phyloP scores from a whole-genome alignment of 768 basidiomycete genomes.

The Termitomyces sp. region DNA sequence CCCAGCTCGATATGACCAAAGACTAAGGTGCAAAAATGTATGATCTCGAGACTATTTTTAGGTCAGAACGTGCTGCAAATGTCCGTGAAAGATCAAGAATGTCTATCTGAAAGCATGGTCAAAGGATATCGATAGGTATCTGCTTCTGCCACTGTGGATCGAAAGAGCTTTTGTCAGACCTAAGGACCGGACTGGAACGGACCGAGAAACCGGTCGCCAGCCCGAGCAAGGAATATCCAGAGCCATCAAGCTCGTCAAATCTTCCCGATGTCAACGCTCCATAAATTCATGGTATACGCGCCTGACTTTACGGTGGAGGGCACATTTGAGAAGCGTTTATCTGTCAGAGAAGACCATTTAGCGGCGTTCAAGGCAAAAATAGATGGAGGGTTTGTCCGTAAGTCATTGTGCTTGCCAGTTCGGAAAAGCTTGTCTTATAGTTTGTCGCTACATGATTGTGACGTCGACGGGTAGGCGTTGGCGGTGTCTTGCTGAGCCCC shows the following conservation, averaged over 20 bases:
- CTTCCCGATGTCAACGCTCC: conserved; percentile 7
- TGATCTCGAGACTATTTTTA: not conserved
- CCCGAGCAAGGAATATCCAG: too few relatives aligned
- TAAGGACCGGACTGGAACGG: not conserved
- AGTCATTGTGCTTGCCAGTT: conserved; percentile 16
- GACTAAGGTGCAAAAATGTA: not conserved
- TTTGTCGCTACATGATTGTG: not conserved
- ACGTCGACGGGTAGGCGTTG: conserved; percentile 38
- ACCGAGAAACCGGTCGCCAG: not conserved
- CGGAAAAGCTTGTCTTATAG: not conserved
- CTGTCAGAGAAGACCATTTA: conserved; percentile 50
- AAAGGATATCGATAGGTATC: not conserved
- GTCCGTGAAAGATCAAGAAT: not conserved
- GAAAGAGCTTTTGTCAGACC: not conserved
- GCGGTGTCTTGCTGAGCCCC: conserved; percentile 53
- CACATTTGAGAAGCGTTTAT: conserved; percentile 49
- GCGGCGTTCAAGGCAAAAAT: conserved; percentile 35
- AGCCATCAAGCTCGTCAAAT: not conserved
- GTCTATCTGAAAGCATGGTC: not conserved
- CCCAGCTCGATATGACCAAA: not conserved
- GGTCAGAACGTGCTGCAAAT: not conserved
- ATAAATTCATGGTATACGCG: conserved; percentile 54
- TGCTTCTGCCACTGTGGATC: not conserved
- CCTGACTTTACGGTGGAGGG: conserved; percentile 61
- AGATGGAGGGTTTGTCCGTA: conserved; percentile 45